phyloP scores from a whole-genome alignment of 768 basidiomycete genomes.

The Mycena indigotica region DNA sequence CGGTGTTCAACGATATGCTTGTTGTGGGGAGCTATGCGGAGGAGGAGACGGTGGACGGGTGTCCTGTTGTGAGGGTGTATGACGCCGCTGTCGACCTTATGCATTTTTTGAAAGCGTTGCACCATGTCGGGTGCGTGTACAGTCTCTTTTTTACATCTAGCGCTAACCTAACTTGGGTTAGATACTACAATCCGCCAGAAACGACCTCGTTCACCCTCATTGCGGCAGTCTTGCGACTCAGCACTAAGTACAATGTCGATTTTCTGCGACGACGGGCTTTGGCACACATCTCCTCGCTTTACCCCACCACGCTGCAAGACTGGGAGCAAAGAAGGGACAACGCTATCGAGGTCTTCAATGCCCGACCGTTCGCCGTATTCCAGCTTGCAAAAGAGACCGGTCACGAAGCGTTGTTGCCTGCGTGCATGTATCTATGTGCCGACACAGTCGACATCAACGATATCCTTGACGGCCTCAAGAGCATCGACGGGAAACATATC shows the following conservation, averaged over 20 bases:
- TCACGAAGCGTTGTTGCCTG: conserved; percentile 20
- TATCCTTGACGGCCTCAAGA: conserved; percentile 21
- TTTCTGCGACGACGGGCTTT: conserved; percentile 16
- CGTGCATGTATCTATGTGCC: conserved; percentile 24
- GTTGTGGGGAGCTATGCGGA: conserved; percentile 16
- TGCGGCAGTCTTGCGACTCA: conserved; percentile 20
- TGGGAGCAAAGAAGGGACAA: conserved; percentile 22
- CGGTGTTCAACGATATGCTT: conserved; percentile 24
- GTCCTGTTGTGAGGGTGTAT: conserved; percentile 19
- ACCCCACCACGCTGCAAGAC: conserved; percentile 22
- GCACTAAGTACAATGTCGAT: conserved; percentile 24
- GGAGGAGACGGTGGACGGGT: conserved; percentile 23
- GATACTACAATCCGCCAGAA: conserved; percentile 22
- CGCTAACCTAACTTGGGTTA: conserved; percentile 2
- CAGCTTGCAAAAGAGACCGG: conserved; percentile 23
- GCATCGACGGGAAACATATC: conserved; percentile 23
- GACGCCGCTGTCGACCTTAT: conserved; percentile 20
- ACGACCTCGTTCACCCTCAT: conserved; percentile 20
- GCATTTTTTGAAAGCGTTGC: conserved; percentile 23
- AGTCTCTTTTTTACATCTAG: neutral
- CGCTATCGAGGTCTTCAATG: conserved; percentile 24
- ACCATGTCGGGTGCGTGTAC: conserved; percentile 17
- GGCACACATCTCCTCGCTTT: conserved; percentile 20
- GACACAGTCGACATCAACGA: conserved; percentile 22
- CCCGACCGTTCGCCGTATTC: conserved; percentile 21